These are phyloP conservation scores for Basipetospora chlamydospora DNA, from an alignment of 2,329 filamentous ascomycete species.

Conservation along the genomic window DNA sequence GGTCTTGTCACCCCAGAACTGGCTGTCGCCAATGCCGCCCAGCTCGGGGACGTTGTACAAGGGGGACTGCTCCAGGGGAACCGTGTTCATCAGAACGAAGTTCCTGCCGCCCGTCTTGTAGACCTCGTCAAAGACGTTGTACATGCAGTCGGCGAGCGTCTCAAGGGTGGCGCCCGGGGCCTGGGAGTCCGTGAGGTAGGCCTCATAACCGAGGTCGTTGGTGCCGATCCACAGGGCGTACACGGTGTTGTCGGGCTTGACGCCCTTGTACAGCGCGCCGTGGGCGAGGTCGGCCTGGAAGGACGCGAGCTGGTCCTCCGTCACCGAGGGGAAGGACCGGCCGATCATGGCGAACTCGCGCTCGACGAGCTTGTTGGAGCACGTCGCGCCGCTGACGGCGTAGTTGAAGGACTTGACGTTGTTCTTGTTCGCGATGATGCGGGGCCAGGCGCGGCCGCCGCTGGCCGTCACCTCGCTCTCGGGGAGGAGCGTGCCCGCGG, in stretches of 20 bases:
- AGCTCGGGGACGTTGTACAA: slow-evolving; percentile 40
- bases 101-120: slow-evolving; percentile 53
- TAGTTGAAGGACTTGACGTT: slow-evolving; percentile 49
- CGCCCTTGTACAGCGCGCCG: slow-evolving; percentile 26
- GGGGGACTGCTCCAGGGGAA: slow-evolving; percentile 52
- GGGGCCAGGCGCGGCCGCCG: slow-evolving; percentile 55
- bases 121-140: slow-evolving; percentile 43
- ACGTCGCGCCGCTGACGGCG: slow-evolving; percentile 58
- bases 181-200: slow-evolving; percentile 53
- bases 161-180: slow-evolving; percentile 41
- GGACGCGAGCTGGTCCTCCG: slow-evolving; percentile 45
- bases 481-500: slow-evolving; percentile 36
- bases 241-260: slow-evolving; percentile 44
- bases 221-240: slow-evolving; percentile 72
- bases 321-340: slow-evolving; percentile 44
- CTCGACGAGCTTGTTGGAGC: slow-evolving; percentile 52
- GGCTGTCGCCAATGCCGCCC: slow-evolving; percentile 25
- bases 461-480: slow-evolving; percentile 37
- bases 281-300: slow-evolving; percentile 34
- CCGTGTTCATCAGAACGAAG: slow-evolving; percentile 58
- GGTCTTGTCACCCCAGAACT: slow-evolving; percentile 31
- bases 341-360: slow-evolving; percentile 36
- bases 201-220: slow-evolving; percentile 56
- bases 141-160: slow-evolving; percentile 56
- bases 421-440: slow-evolving; percentile 47